phyloP scores from a whole-genome alignment of 805 yeast species.

The Priceomyces haplophilus region DNA sequence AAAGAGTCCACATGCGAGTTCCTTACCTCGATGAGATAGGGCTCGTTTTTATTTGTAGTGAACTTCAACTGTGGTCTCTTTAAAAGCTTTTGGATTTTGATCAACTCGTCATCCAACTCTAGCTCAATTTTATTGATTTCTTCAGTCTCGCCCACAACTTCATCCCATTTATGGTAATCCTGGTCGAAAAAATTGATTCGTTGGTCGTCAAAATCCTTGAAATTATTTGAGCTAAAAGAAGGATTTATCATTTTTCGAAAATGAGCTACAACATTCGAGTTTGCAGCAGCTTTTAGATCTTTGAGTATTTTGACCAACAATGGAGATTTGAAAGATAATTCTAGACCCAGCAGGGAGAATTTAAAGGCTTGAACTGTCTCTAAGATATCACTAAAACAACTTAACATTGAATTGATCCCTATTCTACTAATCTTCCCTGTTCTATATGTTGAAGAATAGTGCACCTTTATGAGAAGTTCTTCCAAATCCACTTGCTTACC shows the following conservation, averaged over 20 bases:
- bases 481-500: conserved; percentile 33
- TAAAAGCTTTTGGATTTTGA: conserved; percentile 40
- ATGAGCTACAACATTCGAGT: conserved; percentile 26
- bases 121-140: conserved; percentile 44
- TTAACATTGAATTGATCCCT: conserved; percentile 31
- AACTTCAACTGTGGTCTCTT: conserved; percentile 58
- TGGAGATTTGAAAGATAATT: conserved; percentile 25
- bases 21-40: conserved; percentile 74
- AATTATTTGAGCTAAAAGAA: conserved; percentile 49
- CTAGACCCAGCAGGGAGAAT: conserved; percentile 28
- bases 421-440: conserved; percentile 28
- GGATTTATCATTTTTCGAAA: conserved; percentile 52
- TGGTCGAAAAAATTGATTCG: conserved; percentile 43
- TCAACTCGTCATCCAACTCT: conserved; percentile 53
- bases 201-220: conserved; percentile 42
- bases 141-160: conserved; percentile 32
- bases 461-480: conserved; percentile 33
- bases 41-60: conserved; percentile 57
- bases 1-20: conserved; percentile 50
- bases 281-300: conserved; percentile 32
- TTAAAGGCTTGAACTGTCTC: conserved; percentile 28
- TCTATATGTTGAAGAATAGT: conserved; percentile 31
- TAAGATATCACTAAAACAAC: conserved; percentile 26
- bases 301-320: conserved; percentile 38
- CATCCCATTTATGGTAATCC: conserved; percentile 32